Conservation (phyloP, 2,329 filamentous ascomycete species). For the Colletotrichum gigasporum region DNA sequence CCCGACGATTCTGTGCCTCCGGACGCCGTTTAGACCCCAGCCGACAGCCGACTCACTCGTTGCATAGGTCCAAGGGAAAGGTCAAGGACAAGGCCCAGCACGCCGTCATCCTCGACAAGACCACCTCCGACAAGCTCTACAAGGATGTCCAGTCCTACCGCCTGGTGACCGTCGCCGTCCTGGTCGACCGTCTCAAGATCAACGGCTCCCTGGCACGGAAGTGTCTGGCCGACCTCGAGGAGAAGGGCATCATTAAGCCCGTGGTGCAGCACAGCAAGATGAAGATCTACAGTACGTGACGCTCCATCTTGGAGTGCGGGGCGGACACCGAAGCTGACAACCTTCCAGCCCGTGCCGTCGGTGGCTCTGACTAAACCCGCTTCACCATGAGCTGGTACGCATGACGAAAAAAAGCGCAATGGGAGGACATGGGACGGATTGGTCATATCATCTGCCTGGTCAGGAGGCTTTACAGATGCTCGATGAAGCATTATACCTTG, state of each 20-base stretch:
- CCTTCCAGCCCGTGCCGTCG: constrained; percentile 66
- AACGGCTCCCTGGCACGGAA: constrained; percentile 95
- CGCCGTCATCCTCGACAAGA: constrained; percentile 98
- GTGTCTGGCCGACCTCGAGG: constrained; percentile 92
- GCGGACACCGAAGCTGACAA: constrained; percentile 39
- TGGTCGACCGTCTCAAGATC: constrained; percentile 99
- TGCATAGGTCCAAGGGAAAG: constrained; percentile 58
- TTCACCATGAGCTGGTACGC: constrained; percentile 17
- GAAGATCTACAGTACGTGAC: constrained; percentile 89
- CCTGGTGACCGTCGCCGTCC: constrained; percentile 96
- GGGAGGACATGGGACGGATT: constrained; percentile 28
- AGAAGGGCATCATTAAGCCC: constrained; percentile 98
- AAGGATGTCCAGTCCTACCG: constrained; percentile 99
- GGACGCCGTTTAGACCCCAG: neutral
- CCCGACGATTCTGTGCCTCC: constrained; percentile 12
- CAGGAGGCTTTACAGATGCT: constrained; percentile 33
- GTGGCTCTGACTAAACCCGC: constrained; percentile 55
- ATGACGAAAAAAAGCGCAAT: constrained; percentile 30
- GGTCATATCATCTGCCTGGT: constrained; percentile 32
- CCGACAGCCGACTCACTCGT: constrained; percentile 24
- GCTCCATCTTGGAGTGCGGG: neutral
- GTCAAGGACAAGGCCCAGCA: constrained; percentile 99
- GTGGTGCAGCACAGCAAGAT: constrained; percentile 96
- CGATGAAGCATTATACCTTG: constrained; percentile 32
- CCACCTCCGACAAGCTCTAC: constrained; percentile 96